These are phyloP conservation scores for Rhizophagus prolifer DNA, from an alignment of 192 early-diverging fungal species.

Conservation along the genomic window DNA sequence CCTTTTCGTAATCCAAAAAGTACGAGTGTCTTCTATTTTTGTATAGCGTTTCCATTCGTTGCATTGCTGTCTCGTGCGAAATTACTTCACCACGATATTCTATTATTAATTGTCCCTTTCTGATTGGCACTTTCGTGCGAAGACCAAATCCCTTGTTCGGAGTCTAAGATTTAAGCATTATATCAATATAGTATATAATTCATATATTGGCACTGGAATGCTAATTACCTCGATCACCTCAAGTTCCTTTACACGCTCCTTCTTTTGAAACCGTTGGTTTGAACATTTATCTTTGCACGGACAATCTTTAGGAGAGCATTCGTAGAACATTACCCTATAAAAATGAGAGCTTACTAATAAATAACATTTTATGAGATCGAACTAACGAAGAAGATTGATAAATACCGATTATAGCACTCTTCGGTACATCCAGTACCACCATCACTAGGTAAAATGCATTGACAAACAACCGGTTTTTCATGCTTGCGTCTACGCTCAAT, in stretches of 20 bases:
- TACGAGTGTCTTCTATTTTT: slow-evolving; percentile 67
- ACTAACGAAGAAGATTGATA: neutral
- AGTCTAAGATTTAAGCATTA: slow-evolving; percentile 44
- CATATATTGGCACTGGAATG: neutral
- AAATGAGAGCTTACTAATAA: neutral
- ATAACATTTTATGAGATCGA: neutral
- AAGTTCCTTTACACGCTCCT: slow-evolving; percentile 49
- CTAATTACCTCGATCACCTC: slow-evolving; percentile 63
- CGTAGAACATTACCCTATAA: slow-evolving; percentile 66
- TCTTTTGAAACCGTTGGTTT: slow-evolving; percentile 73
- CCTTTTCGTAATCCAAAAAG: slow-evolving; percentile 72
- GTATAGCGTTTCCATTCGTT: slow-evolving; percentile 74
- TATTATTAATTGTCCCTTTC: slow-evolving; percentile 60
- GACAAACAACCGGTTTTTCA: slow-evolving; percentile 53
- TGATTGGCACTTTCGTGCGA: slow-evolving; percentile 50
- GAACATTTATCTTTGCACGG: slow-evolving; percentile 67
- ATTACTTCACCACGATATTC: slow-evolving; percentile 89
- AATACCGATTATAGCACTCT: slow-evolving; percentile 70
- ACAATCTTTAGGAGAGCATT: slow-evolving; percentile 67
- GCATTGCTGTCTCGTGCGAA: slow-evolving; percentile 57
- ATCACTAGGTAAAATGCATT: slow-evolving; percentile 56
- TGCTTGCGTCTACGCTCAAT: slow-evolving; percentile 67
- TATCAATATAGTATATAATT: neutral
- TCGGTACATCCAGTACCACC: slow-evolving; percentile 61
- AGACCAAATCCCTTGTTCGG: slow-evolving; percentile 71